Base-by-base conservation (phyloP, 192 early-diverging fungal genomes). In the Rhizoclosmatium sp. region DNA sequence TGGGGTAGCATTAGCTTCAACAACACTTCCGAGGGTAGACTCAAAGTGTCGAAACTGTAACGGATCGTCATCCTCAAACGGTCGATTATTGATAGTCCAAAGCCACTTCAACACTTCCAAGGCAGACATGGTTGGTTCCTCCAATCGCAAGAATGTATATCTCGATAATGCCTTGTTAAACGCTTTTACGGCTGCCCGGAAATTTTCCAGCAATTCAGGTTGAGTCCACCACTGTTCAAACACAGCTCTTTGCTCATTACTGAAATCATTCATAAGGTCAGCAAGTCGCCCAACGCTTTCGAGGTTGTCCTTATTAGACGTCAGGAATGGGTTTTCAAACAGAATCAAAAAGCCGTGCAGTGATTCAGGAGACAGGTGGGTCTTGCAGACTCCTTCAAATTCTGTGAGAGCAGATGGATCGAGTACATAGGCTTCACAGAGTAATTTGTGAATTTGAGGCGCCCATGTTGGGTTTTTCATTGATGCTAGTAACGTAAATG, bases 51-150 rank as follows among this genome's bases (percentile, higher is more conserved):
- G 10, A 46, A 75, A 75, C 59, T 75, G 5, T 5, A 75, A 42
- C 16, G 72, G 72, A n/a, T 75, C 72, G 47, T 62, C 45, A 39
- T 59, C 40, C 4, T 9, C 31, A 48, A 60, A 75, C 3, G 72
- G 72, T 4, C 9, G 39, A 46, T 75, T 75, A 46, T 62, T 75
- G 72, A 75, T 45, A 16, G 61, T 62, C 72, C 72, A 75, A 16
- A 75, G 72, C 72, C 72, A 75, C 45, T 75, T 59, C 42, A 75
- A 31, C 45, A 64, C 59, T 23, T 75, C 21, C 56, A 75, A 40
- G 12, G 40, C 39, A 4, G 48, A n/a, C 7, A 75, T 75, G 19
- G 72, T 62, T 14, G 72, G 72, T 19, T n/a, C 42, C 44, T 75
- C 59, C 42, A 60, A 19, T 9, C 61, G 7, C 40, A 14, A 16